Base-by-base conservation (phyloP, 257 asterid species). In the Paulownia fortunei region DNA sequence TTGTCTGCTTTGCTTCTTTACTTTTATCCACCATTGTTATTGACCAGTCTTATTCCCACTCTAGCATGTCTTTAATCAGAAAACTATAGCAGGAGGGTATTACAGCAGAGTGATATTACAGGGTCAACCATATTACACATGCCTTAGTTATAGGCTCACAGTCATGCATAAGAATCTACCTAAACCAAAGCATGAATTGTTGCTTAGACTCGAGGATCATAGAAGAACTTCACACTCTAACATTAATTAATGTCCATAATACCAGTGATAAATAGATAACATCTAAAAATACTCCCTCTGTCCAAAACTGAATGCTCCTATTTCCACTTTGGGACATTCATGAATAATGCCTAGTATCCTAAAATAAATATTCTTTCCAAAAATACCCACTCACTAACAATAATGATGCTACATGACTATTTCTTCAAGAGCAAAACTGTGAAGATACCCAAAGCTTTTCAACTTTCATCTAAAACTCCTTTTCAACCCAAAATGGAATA, bases 81-180 rank as follows among this genome's bases (percentile, higher is more conserved):
- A 18, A 58, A 74, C 71, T 41, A 74, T 19, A 42, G 62, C 62
- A 62, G 12, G 19, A 4, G n/a, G n/a, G n/a, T n/a, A n/a, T n/a
- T n/a, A n/a, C n/a, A n/a, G n/a, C 2, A 49, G 56, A 49, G 56
- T 13, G n/a, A 55, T 34, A 8, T 64, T 34, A 6, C 71, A 37
- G 16, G 34, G 24, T 16, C 7, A 44, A 12, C 74, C 24, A 26
- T 46, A 69, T 26, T 3, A 63, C 16, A 41, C 58, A 30, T 27
- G 46, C 62, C 69, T 26, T 64, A 34, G 16, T 21, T 9, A 24
- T 21, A 67, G 37, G 58, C 36, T 41, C 21, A 13, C 19, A 19
- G 10, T 44, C 76, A 70, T 52, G 39, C 37, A 12, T 67, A 18
- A 13, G 39, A 41, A 67, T 64, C 13, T 67, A 66, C 42, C 55